phyloP scores from a whole-genome alignment of 306 rosid species.

The Comarum palustre region DNA sequence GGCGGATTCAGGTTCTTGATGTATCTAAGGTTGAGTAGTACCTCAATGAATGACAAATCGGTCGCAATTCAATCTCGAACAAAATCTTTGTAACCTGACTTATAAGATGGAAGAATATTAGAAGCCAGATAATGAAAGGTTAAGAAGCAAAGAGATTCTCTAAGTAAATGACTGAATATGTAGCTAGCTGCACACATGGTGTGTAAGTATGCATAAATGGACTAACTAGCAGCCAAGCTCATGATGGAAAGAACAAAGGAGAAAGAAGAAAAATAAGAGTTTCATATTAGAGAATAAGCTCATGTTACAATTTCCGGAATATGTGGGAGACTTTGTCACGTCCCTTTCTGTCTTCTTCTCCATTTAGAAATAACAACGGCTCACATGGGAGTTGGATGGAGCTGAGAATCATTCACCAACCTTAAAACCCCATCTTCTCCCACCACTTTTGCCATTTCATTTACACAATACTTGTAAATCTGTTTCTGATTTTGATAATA shows the following conservation, averaged over 20 bases:
- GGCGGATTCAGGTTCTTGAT: conserved; percentile 1
- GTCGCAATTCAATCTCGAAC: conserved; percentile 7
- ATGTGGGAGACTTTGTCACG: conserved; percentile 42
- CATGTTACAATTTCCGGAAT: conserved; percentile 57
- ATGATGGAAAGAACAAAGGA: background rate
- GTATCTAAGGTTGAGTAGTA: background rate
- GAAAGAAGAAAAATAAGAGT: background rate
- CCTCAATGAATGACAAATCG: background rate
- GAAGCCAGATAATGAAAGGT: conserved; percentile 17
- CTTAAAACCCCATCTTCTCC: conserved; percentile 38
- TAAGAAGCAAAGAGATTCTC: conserved; percentile 20
- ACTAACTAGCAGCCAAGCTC: background rate
- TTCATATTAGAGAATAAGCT: conserved; percentile 11
- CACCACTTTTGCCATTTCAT: conserved; percentile 16
- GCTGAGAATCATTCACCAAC: conserved; percentile 52
- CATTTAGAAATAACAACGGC: conserved; percentile 24
- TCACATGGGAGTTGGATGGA: conserved; percentile 62
- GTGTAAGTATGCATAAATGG: background rate
- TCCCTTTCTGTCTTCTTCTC: conserved; percentile 17
- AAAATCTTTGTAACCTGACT: conserved; percentile 29
- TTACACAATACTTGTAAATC: background rate
- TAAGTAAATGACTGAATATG: conserved; percentile 4
- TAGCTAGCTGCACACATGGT: background rate
- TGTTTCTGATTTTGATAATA: background rate
- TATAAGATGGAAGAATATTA: conserved; percentile 18